Conservation (phyloP, 805 yeast species). For the Trichomonascus vanleenenianus region DNA sequence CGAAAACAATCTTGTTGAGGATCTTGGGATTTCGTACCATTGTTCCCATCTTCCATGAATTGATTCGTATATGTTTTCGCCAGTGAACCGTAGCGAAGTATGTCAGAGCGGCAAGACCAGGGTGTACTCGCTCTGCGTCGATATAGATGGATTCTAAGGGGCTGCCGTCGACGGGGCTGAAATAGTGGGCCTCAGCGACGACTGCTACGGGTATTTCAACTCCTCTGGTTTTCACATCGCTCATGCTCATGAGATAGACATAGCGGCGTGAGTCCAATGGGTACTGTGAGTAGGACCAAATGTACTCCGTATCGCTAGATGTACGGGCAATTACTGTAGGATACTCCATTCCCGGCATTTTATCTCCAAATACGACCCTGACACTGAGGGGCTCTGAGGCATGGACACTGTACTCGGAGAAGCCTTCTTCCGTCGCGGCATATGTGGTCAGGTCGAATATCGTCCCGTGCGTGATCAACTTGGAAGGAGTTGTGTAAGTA, state of each 20-base stretch:
- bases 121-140: conserved; percentile 17
- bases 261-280: conserved; percentile 7
- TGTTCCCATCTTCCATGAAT: no score
- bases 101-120: conserved; percentile 20
- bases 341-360: no score
- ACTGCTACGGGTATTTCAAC: conserved; percentile 16
- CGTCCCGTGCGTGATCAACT: conserved; percentile 12
- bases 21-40: no score
- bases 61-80: no score
- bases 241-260: conserved; percentile 16
- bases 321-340: no score
- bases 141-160: conserved; percentile 21
- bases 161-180: conserved; percentile 18
- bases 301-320: no score
- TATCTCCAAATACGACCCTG: no score
- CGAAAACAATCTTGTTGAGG: no score
- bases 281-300: conserved; percentile 5
- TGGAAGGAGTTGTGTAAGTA: conserved; percentile 15
- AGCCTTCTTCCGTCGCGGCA: neutral
- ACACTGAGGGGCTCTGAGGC: no score
- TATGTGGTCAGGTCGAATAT: conserved; percentile 16
- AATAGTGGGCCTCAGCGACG: conserved; percentile 10
- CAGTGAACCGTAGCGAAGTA: conserved; percentile 17
- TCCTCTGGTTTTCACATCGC: conserved; percentile 3
- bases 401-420: no score